Conservation (phyloP, 139 green algal species). For the Picochlorum sp. region DNA sequence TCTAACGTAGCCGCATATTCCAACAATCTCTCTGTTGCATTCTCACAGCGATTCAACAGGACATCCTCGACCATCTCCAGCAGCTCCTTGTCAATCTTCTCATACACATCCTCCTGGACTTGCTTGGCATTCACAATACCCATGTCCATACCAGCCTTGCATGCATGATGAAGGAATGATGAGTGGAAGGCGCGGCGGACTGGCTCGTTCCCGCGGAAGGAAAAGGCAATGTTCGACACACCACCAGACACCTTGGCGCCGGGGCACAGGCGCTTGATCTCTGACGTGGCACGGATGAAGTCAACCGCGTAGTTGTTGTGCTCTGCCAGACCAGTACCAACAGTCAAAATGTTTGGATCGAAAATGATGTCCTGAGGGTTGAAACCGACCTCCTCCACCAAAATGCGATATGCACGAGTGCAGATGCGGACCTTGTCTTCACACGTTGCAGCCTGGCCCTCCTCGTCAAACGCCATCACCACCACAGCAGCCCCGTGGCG, state of each 20-base stretch:
- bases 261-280: constrained; percentile 94
- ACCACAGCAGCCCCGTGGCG: too few species aligned
- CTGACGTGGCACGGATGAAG: too few species aligned
- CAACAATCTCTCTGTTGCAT: constrained; percentile 93
- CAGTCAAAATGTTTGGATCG: too few species aligned
- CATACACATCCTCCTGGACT: constrained; percentile 89
- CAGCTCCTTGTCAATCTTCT: constrained; percentile 97
- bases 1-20: constrained; percentile 84
- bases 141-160: constrained; percentile 97
- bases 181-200: constrained; percentile 89
- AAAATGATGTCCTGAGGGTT: too few species aligned
- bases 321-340: too few species aligned
- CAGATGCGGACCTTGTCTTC: too few species aligned
- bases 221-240: constrained; percentile 98
- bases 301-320: too few species aligned
- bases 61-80: constrained; percentile 95
- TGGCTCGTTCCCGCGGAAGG: constrained; percentile 94
- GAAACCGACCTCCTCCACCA: too few species aligned
- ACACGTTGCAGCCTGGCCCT: too few species aligned
- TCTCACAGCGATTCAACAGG: constrained; percentile 93
- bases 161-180: constrained; percentile 92
- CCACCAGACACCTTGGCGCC: constrained; percentile 91
- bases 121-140: constrained; percentile 94
- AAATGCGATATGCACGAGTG: too few species aligned
- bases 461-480: too few species aligned